Base-by-base conservation (phyloP, 129 eudicot genomes). In the Erigeron canadensis region DNA sequence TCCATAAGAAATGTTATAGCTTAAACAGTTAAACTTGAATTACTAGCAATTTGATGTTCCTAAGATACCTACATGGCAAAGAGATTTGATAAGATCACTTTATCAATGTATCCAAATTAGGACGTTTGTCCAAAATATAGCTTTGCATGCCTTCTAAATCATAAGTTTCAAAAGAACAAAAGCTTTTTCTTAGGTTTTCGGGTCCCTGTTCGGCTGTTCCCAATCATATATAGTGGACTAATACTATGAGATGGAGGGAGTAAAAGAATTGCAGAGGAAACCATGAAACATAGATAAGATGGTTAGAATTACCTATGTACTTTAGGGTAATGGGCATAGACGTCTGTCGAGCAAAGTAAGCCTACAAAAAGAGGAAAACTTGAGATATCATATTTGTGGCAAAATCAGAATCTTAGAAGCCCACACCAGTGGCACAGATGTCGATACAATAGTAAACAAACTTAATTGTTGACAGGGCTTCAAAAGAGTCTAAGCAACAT, bases 281-380 rank as follows among this genome's bases (percentile, higher is more conserved):
- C 12, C 55, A 19, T 28, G 19, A 23, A 43, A 72, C 6, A 0
- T 51, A 6, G 5, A 74, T 6, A 72, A 56, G 42, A n/a, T 8
- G 10, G 34, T 47, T 22, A 41, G 53, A 37, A 75, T 74, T n/a
- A 90, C 97, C 97, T 57, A 91, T 91, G 77, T 91, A 91, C 67
- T 91, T 91, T 3, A 91, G 96, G 63, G 89, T 91, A 64, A 88
- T 86, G 12, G 82, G 57, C 84, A 80, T 71, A 73, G 81, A 84
- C 10, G 64, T n/a, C 37, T 68, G 51, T 55, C 54, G 65, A 22
- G 85, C 79, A 77, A 91, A 91, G 76, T 91, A 79, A 67, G 70
- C 89, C 97, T 91, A 56, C 84, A 84, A 77, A 39, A 54, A 56
- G 15, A 47, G 12, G 7, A 51, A 39, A 63, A 38, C 47, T 38